Evolutionary conservation across 805 yeast species (phyloP).

Genomic region (Starmera caribaea): DNA sequence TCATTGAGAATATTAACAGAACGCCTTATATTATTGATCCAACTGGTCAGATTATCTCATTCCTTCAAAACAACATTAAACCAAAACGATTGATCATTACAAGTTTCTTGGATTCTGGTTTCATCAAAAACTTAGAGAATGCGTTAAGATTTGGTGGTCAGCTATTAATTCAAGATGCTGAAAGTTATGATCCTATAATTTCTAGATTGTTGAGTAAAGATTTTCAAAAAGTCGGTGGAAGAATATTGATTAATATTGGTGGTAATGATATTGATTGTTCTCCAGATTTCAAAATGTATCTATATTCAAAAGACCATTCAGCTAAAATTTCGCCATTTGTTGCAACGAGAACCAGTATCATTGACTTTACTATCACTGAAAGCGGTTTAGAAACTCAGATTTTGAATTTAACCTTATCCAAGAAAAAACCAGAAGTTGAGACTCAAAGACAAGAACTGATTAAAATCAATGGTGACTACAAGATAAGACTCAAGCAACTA

Average conservation of each 20-base stretch:
- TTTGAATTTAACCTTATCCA: slow-evolving; percentile 42
- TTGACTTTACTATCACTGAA: slow-evolving; percentile 68
- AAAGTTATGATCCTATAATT: slow-evolving; percentile 66
- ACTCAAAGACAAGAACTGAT: slow-evolving; percentile 42
- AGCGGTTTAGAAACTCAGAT: slow-evolving; percentile 57
- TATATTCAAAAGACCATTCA: slow-evolving; percentile 53
- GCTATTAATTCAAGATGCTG: slow-evolving; percentile 70
- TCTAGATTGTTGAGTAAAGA: slow-evolving; percentile 55
- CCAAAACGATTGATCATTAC: slow-evolving; percentile 39
- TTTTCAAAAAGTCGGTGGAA: slow-evolving; percentile 56
- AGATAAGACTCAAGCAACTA: slow-evolving; percentile 38
- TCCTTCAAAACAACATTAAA: slow-evolving; percentile 24
- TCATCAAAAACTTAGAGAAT: slow-evolving; percentile 62
- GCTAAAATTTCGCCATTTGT: slow-evolving; percentile 42
- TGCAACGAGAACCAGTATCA: slow-evolving; percentile 47
- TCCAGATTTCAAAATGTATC: slow-evolving; percentile 46
- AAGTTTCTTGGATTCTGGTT: slow-evolving; percentile 64
- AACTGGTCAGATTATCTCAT: slow-evolving; percentile 32
- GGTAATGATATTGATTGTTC: slow-evolving; percentile 58
- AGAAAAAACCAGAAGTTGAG: slow-evolving; percentile 61
- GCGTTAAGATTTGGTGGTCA: slow-evolving; percentile 77
- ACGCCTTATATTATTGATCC: slow-evolving; percentile 73
- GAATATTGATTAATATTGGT: slow-evolving; percentile 53
- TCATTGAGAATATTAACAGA: slow-evolving; percentile 29
- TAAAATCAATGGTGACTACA: slow-evolving; percentile 50